Base-by-base conservation (phyloP, 1,284 basidiomycete genomes). In the Bondarzewia mesenterica region DNA sequence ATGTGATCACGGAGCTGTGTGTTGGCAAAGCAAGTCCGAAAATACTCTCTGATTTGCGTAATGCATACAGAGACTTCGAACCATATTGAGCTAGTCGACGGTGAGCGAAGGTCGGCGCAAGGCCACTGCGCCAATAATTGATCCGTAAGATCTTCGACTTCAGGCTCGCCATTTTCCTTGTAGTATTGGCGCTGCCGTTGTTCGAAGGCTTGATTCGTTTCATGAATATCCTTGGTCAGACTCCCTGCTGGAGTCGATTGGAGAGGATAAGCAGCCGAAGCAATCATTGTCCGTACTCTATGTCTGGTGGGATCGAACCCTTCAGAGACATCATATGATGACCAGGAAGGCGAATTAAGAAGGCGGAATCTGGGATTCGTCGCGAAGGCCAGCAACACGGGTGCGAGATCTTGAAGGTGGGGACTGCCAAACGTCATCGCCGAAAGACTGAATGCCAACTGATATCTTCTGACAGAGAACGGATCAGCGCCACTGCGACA, bases 161-260 rank as follows among this genome's bases (percentile, higher is more conserved):
- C 3, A 21, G 4, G 16, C 38, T 18, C 10, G 16, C 7, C 12
- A 32, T 12, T 32, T 32, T 64, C 0, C 59, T 57, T 3, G n/a
- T n/a, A n/a, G 38, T 40, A 4, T 10, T 40, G 16, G 38, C 7
- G 14, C 10, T 18, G 38, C 3, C 38, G 16, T n/a, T n/a, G n/a
- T n/a, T 40, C 38, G 38, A 8, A 21, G 38, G 1, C 29, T 4
- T 32, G n/a, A 32, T 10, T n/a, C n/a, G n/a, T 32, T 40, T 20
- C 38, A 18, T 8, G 16, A 5, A 3, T 22, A 2, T 39, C 38
- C 7, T 20, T 40, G 2, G 38, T 3, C 14, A 16, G 16, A 7
- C 4, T 8, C 10, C 12, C n/a, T 10, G 38, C 10, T 18, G 38
- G 38, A 5, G 12, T 40, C 10, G 10, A 12, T 18, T 40, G 10